Conservation (phyloP, 306 rosid species). For the Pyrus communis region DNA sequence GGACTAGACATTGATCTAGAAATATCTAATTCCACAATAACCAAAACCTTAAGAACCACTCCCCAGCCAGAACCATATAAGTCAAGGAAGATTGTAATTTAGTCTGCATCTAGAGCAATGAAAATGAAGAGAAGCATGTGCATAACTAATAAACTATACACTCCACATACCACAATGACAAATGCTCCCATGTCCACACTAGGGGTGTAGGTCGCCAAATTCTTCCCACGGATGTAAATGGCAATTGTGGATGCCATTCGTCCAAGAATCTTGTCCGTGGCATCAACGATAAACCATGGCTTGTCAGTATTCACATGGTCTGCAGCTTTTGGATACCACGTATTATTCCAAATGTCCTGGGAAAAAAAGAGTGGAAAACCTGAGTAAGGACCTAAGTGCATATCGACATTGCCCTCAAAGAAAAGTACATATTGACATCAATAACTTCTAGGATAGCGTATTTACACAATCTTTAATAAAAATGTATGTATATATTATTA, state of each 20-base stretch:
- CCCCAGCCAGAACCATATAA: constrained; percentile 3
- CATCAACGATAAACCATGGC: constrained; percentile 89
- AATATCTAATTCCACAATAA: not conserved
- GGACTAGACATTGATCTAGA: not conserved
- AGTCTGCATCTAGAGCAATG: not conserved
- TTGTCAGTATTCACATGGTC: constrained; percentile 88
- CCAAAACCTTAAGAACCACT: not conserved
- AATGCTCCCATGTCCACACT: constrained; percentile 99
- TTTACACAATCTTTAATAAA: not conserved
- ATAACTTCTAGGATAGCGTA: not conserved
- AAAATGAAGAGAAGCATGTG: not conserved
- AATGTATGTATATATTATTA: not conserved
- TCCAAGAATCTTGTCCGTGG: constrained; percentile 82
- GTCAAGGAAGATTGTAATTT: not conserved
- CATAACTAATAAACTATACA: not conserved
- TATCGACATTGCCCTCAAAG: not conserved
- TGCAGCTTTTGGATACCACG: constrained; percentile 93
- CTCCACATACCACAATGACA: constrained; percentile 81
- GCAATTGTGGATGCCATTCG: constrained; percentile 92
- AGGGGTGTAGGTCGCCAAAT: constrained; percentile 72
- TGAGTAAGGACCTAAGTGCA: not conserved
- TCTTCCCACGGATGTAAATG: constrained; percentile 74
- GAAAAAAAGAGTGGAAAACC: not conserved
- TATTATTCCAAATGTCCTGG: constrained; percentile 90
- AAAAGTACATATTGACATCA: not conserved